Evolutionary conservation across 2,329 filamentous ascomycete species (phyloP).

Genomic region (Sarocladium oryzae): DNA sequence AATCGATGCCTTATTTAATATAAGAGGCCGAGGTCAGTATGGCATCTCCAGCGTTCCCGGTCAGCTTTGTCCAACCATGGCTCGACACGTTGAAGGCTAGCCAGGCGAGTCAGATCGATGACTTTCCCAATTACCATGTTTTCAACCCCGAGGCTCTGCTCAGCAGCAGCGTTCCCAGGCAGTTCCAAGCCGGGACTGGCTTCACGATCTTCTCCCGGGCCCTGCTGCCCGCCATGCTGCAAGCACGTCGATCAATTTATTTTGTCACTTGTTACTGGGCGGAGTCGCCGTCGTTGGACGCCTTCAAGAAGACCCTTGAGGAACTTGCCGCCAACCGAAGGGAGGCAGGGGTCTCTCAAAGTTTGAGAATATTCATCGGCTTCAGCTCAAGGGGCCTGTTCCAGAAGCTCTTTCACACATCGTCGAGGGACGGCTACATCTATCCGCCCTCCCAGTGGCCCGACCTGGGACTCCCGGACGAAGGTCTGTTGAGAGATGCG

Average conservation of each 20-base stretch:
- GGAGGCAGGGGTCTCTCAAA: slow-evolving; percentile 17
- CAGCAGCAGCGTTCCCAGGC: slow-evolving; percentile 38
- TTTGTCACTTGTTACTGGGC: slow-evolving; percentile 84
- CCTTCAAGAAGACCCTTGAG: slow-evolving; percentile 50
- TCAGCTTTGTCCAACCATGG: slow-evolving; percentile 33
- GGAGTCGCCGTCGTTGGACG: slow-evolving; percentile 52
- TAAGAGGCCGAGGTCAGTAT: too few relatives aligned
- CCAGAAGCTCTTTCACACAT: slow-evolving; percentile 70
- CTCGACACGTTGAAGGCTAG: slow-evolving; percentile 24
- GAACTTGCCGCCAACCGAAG: slow-evolving; percentile 45
- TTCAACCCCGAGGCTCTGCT: slow-evolving; percentile 38
- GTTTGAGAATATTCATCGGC: slow-evolving; percentile 61
- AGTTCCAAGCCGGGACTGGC: slow-evolving; percentile 52
- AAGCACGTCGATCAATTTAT: slow-evolving; percentile 58
- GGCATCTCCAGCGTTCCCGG: slow-evolving; percentile 25
- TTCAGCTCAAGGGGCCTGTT: slow-evolving; percentile 67
- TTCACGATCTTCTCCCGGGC: slow-evolving; percentile 46
- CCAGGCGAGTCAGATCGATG: slow-evolving; percentile 27
- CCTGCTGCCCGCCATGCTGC: slow-evolving; percentile 55
- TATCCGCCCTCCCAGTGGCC: slow-evolving; percentile 57
- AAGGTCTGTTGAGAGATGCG: slow-evolving; percentile 41
- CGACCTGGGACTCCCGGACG: slow-evolving; percentile 57
- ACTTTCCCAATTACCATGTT: slow-evolving; percentile 44
- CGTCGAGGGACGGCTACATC: slow-evolving; percentile 52
- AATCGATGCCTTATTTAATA: too few relatives aligned